Evolutionary conservation across 345 rosid species (phyloP), one percentile per base, ranked within the genome.

Genomic region (Leavenworthia alabamica): DNA sequence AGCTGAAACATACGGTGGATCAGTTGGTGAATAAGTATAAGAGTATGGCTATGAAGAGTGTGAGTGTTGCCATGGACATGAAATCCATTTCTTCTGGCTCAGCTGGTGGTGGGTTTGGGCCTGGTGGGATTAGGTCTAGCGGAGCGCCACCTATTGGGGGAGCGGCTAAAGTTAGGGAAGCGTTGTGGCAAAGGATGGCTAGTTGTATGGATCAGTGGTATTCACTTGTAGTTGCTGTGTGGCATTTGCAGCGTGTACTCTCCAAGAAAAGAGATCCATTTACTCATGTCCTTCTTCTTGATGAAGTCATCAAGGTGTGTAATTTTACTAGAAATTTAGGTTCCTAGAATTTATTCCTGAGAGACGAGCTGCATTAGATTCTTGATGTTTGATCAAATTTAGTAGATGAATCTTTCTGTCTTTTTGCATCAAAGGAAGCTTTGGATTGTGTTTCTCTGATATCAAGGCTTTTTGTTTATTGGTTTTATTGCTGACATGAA

Each of bases 211-310:
- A 93, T 46, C 88, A 83, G 44, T 73, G 90, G 87, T 80, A 79
- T 81, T 78, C 90, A 2, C 75, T 88, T 46, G 78, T 90, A 51
- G 83, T 90, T 22, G 88, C 90, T 2, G 90, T 94, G 65, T 94
- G 99, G 99, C 97, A 94, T 39, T 81, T 94, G 92, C 95, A 90
- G 82, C 81, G 99, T 71, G 94, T 94, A 36, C 48, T 94, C 66
- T 90, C 97, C 2, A 90, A 94, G 81, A 94, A 94, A 78, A 90
- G 90, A 62, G 99, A 90, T 77, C 99, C 99, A 2, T 90, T 94
- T 68, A 82, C 96, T 0, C 99, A 94, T 68, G 88, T 88, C 23
- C 79, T 94, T 77, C 75, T 94, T 75, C 89, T 94, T 29, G 97
- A 94, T 39, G 96, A 90, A 73, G 90, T 90, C 78, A 81, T 90